phyloP scores from a whole-genome alignment of 169 alveolate genomes.

The Cryptosporidium parvum region DNA sequence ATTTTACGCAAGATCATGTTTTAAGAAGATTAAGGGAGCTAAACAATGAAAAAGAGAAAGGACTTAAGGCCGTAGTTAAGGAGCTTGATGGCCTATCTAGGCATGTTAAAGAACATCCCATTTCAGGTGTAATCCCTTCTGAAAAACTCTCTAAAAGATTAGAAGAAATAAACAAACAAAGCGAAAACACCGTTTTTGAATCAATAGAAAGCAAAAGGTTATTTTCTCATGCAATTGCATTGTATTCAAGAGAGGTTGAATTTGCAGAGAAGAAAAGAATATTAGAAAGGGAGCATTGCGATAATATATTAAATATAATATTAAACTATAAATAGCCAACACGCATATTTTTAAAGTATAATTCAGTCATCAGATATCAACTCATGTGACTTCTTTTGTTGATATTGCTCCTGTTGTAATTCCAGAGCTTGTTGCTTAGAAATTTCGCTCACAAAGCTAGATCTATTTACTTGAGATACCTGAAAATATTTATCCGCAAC shows the following conservation, averaged over 20 bases:
- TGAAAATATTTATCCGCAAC: slow-evolving; percentile 61
- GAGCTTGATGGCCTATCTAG: slow-evolving; percentile 19
- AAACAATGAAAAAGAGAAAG: slow-evolving; percentile 41
- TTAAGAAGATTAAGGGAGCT: not conserved
- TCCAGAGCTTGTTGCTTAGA: slow-evolving; percentile 66
- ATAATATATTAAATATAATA: slow-evolving; percentile 54
- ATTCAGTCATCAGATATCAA: slow-evolving; percentile 14
- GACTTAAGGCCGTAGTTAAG: slow-evolving; percentile 8
- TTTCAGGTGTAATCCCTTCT: slow-evolving; percentile 35
- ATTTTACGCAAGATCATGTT: slow-evolving; percentile 2
- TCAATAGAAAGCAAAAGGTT: slow-evolving; percentile 14
- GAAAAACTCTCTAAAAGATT: slow-evolving; percentile 39
- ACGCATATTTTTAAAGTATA: not conserved
- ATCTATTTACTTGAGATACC: slow-evolving; percentile 69
- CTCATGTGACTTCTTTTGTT: slow-evolving; percentile 28
- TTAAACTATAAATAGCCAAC: not conserved
- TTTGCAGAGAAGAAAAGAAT: slow-evolving; percentile 5
- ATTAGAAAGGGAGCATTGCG: slow-evolving; percentile 53
- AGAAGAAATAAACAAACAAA: slow-evolving; percentile 30
- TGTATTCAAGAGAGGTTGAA: slow-evolving; percentile 59
- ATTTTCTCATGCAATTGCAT: slow-evolving; percentile 65
- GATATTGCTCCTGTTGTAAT: slow-evolving; percentile 59
- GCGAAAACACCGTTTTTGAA: slow-evolving; percentile 28
- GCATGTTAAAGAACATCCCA: slow-evolving; percentile 17
- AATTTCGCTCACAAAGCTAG: slow-evolving; percentile 58